Evolutionary conservation across 2,329 filamentous ascomycete genomes (phyloP).

Genomic region (Orbilia quercus): DNA sequence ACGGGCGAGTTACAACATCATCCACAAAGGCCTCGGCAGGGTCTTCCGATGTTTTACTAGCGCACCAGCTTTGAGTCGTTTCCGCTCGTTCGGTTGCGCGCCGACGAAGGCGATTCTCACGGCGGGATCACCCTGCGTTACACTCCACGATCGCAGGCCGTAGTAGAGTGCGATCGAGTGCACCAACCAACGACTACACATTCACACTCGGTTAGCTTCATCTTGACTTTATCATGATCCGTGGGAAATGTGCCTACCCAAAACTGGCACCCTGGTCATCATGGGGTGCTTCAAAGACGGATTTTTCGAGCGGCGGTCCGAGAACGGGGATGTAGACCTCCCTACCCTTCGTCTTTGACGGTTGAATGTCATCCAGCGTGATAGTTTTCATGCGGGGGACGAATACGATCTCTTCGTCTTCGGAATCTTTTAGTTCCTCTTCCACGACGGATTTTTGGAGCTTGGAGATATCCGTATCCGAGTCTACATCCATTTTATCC

Average conservation of each 20-base stretch:
- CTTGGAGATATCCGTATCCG: slow-evolving; percentile 64
- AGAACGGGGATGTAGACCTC: slow-evolving; percentile 62
- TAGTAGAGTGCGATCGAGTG: slow-evolving; percentile 94
- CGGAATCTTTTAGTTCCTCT: slow-evolving; percentile 64
- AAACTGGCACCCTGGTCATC: slow-evolving; percentile 82
- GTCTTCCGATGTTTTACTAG: slow-evolving; percentile 30
- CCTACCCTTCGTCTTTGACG: slow-evolving; percentile 68
- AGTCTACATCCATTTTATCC: slow-evolving; percentile 67
- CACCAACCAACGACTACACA: slow-evolving; percentile 82
- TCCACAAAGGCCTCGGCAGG: slow-evolving; percentile 47
- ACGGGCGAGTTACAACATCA: slow-evolving; percentile 33
- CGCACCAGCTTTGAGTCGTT: slow-evolving; percentile 35
- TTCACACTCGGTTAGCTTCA: slow-evolving; percentile 43
- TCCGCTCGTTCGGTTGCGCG: slow-evolving; percentile 40
- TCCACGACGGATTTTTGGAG: slow-evolving; percentile 62
- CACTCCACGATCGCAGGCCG: slow-evolving; percentile 83
- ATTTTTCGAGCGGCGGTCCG: slow-evolving; percentile 70
- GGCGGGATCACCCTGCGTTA: slow-evolving; percentile 76
- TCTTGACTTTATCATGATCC: too few species aligned
- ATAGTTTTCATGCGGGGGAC: slow-evolving; percentile 64
- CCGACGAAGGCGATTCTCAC: slow-evolving; percentile 86
- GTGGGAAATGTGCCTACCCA: slow-evolving; percentile 70
- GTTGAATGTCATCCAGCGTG: slow-evolving; percentile 67
- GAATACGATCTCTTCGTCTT: slow-evolving; percentile 92
- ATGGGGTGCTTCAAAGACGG: slow-evolving; percentile 83